Conservation (phyloP, 805 yeast species). For the Saturnispora saitoi region DNA sequence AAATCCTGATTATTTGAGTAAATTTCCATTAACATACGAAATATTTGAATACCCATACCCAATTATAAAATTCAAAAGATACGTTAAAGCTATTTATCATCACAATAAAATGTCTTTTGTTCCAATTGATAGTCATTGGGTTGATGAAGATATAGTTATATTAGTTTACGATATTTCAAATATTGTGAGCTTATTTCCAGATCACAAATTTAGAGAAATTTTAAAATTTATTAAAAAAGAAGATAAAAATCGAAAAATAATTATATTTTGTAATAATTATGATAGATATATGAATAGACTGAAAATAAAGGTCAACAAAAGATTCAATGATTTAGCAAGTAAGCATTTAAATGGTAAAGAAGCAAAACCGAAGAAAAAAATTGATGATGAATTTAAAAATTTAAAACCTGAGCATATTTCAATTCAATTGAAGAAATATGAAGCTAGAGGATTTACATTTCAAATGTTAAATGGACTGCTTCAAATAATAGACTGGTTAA, state of each 20-base stretch:
- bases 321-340: slow-evolving; percentile 30
- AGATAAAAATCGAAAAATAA: slow-evolving; percentile 24
- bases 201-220: slow-evolving; percentile 20
- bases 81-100: slow-evolving; percentile 41
- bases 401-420: slow-evolving; percentile 30
- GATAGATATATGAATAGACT: slow-evolving; percentile 39
- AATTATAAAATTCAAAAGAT: slow-evolving; percentile 44
- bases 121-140: slow-evolving; percentile 37
- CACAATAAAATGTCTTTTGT: slow-evolving; percentile 40
- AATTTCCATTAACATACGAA: slow-evolving; percentile 9
- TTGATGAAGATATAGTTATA: slow-evolving; percentile 37
- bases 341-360: neutral
- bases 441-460: slow-evolving; percentile 41
- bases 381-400: slow-evolving; percentile 1
- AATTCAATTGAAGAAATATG: slow-evolving; percentile 34
- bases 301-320: slow-evolving; percentile 36
- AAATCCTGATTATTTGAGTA: neutral
- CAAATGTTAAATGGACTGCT: slow-evolving; percentile 39
- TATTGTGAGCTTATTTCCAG: slow-evolving; percentile 31
- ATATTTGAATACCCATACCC: slow-evolving; percentile 29
- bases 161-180: slow-evolving; percentile 40
- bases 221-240: slow-evolving; percentile 19
- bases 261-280: slow-evolving; percentile 41
- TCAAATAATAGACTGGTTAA: slow-evolving; percentile 46
- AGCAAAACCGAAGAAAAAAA: slow-evolving; percentile 5